Conservation (phyloP, 306 rosid species). For the Cyclanthera cordifolia region DNA sequence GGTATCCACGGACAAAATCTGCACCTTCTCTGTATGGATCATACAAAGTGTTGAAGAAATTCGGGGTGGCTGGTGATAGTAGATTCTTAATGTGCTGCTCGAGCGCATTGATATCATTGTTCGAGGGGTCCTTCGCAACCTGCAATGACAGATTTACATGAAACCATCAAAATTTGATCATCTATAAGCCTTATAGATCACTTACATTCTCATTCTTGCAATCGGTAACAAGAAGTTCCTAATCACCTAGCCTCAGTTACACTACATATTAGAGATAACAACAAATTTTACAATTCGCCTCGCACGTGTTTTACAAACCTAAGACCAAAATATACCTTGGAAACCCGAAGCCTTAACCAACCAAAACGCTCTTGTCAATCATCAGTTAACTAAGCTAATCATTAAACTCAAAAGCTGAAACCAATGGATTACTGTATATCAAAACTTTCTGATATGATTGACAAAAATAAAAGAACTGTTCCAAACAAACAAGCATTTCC, state of each 20-base stretch:
- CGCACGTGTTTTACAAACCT: neutral
- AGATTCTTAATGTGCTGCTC: slow-evolving; percentile 32
- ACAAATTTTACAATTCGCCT: no score
- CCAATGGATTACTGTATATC: neutral
- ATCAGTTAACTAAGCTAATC: neutral
- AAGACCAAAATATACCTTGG: no score
- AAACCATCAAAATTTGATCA: neutral
- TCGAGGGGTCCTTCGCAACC: slow-evolving; percentile 40
- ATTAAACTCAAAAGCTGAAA: neutral
- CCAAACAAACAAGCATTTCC: neutral
- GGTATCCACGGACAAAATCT: slow-evolving; percentile 59
- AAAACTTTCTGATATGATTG: neutral
- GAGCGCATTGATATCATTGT: slow-evolving; percentile 33
- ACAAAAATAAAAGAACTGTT: neutral
- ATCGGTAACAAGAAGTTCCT: neutral
- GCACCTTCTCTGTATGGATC: slow-evolving; percentile 40
- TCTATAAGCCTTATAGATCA: neutral
- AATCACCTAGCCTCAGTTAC: no score
- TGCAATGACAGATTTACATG: slow-evolving; percentile 1
- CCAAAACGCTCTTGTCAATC: neutral
- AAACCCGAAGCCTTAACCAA: no score
- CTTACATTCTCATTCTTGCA: neutral
- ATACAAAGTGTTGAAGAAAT: slow-evolving; percentile 33
- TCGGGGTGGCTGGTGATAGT: slow-evolving; percentile 30
- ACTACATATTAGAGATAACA: no score